Evolutionary conservation across 164 flowering plant species (phyloP).

Genomic region (Piper longum): DNA sequence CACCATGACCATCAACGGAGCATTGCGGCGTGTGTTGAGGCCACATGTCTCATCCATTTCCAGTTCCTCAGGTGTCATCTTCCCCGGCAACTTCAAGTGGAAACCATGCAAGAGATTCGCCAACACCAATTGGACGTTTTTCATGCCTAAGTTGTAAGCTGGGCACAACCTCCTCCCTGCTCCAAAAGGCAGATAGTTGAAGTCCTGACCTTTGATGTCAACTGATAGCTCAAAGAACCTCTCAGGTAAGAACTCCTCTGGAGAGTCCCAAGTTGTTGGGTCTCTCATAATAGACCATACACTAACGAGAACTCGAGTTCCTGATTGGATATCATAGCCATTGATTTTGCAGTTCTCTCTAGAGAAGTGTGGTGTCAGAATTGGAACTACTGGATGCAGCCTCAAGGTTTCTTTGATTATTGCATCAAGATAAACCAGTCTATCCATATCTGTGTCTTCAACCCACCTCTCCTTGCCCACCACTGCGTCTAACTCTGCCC

Average conservation of each 20-base stretch:
- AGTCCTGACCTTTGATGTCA: constrained; percentile 3
- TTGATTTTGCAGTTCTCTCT: neutral
- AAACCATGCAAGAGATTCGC: constrained; percentile 14
- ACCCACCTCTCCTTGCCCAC: constrained; percentile 2
- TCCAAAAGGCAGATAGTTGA: constrained; percentile 13
- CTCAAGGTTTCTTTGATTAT: neutral
- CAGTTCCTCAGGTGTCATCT: constrained; percentile 7
- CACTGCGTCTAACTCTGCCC: neutral
- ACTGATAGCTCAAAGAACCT: constrained; percentile 2
- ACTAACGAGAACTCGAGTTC: neutral
- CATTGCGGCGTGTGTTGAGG: neutral
- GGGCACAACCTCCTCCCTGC: constrained; percentile 13
- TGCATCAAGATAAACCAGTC: neutral
- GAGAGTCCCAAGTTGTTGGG: constrained; percentile 1
- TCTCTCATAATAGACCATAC: constrained; percentile 1
- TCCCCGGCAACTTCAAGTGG: constrained; percentile 11
- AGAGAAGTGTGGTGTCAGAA: neutral
- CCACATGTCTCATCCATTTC: constrained; percentile 3
- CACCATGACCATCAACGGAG: neutral
- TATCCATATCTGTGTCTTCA: neutral
- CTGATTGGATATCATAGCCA: neutral
- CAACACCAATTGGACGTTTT: constrained; percentile 4
- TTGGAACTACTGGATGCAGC: neutral
- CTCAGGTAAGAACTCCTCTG: constrained; percentile 11
- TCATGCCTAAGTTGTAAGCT: constrained; percentile 7